Percentiles rank a stretch among this genome's conserved stretches.
Conservation (phyloP, 2,329 filamentous ascomycete species). For the Amauroascus verrucosus region DNA sequence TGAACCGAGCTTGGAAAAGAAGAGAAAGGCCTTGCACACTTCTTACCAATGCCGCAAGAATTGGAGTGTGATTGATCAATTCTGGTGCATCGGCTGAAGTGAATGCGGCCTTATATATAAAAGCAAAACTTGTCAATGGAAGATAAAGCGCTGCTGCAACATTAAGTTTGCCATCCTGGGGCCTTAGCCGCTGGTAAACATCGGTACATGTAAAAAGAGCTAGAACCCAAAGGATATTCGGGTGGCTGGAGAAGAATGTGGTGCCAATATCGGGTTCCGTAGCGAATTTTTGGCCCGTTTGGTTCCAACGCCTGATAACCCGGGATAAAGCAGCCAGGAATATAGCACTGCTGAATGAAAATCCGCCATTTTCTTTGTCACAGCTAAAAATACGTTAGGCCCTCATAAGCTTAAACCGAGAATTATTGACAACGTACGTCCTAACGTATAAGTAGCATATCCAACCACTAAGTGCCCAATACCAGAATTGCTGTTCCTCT, state of each 20-base stretch:
- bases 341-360: conserved; percentile 21
- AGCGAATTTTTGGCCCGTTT: conserved; percentile 91
- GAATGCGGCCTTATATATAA: conserved; percentile 84
- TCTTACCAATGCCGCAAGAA: conserved; percentile 28
- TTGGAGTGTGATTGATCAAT: conserved; percentile 43
- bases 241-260: conserved; percentile 54
- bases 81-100: conserved; percentile 82
- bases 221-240: conserved; percentile 61
- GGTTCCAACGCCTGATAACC: conserved; percentile 74
- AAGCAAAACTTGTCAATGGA: conserved; percentile 42
- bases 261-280: conserved; percentile 82
- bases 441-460: conserved; percentile 40
- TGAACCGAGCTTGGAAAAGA: conserved; percentile 42
- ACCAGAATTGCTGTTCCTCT: conserved; percentile 98
- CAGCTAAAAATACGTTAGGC: conserved; percentile 5
- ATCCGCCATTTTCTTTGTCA: conserved; percentile 7
- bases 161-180: conserved; percentile 9
- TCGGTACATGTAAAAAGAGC: conserved; percentile 60
- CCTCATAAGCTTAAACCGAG: background rate
- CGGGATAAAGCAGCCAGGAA: conserved; percentile 53
- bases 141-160: conserved; percentile 12
- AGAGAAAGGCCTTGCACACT: conserved; percentile 36
- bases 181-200: conserved; percentile 39
- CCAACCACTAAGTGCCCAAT: conserved; percentile 58
- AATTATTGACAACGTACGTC: conserved; percentile 18